Evolutionary conservation across 148 eudicot genomes (phyloP).

Genomic region (Talinum fruticosum): DNA sequence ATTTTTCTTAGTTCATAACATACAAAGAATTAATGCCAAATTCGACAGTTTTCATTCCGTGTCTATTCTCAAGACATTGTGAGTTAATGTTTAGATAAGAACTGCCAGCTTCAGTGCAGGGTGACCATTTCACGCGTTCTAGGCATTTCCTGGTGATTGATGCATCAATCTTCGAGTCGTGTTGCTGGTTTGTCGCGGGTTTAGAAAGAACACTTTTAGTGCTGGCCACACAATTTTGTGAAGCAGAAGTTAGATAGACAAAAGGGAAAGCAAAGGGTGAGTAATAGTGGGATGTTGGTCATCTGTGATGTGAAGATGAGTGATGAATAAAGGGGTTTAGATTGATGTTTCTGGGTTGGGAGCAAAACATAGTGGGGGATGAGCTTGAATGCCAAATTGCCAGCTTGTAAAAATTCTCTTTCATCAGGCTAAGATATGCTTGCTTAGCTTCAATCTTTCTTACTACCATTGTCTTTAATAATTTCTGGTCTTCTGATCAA

Average conservation of each 20-base stretch:
- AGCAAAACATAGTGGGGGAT: conserved; percentile 4
- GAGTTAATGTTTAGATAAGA: neutral
- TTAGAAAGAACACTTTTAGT: neutral
- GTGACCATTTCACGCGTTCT: neutral
- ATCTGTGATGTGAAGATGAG: neutral
- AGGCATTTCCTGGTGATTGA: neutral
- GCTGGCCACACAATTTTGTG: neutral
- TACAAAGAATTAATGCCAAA: neutral
- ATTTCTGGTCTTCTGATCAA: neutral
- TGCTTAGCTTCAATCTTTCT: neutral
- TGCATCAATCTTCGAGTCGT: too few species aligned
- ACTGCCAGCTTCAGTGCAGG: neutral
- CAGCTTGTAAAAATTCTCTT: neutral
- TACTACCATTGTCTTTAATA: neutral
- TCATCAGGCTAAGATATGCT: neutral
- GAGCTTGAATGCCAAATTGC: neutral
- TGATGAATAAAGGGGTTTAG: neutral
- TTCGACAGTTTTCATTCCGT: neutral
- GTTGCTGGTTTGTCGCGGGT: too few species aligned
- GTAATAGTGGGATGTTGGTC: neutral
- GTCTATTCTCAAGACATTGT: neutral
- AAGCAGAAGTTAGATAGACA: neutral
- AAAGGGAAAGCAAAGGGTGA: neutral
- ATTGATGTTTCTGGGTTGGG: neutral
- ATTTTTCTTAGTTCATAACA: neutral